These are phyloP conservation scores for Acer campestre DNA, from an alignment of 345 rosid species.

Conservation along the genomic window DNA sequence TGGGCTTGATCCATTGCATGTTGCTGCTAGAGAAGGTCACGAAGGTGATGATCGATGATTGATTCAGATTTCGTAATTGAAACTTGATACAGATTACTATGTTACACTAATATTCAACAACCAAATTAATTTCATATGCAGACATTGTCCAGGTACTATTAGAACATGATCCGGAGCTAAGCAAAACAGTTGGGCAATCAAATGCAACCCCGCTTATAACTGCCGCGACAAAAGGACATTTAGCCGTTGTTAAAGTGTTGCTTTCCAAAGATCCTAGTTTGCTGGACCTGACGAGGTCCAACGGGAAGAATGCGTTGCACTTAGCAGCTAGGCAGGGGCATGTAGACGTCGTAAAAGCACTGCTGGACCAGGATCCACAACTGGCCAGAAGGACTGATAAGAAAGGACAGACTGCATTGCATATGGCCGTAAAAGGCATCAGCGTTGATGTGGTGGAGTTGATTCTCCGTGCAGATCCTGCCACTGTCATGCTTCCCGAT, in stretches of 20 bases:
- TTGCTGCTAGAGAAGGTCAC: slow-evolving; percentile 87
- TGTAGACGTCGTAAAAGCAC: slow-evolving; percentile 67
- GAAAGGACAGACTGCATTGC: slow-evolving; percentile 94
- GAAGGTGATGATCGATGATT: slow-evolving; percentile 44
- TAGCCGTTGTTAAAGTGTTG: slow-evolving; percentile 58
- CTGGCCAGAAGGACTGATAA: slow-evolving; percentile 82
- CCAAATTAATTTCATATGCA: slow-evolving; percentile 34
- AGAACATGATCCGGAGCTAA: slow-evolving; percentile 61
- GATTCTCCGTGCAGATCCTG: slow-evolving; percentile 73
- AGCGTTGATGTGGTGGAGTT: slow-evolving; percentile 65
- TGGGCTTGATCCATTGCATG: slow-evolving; percentile 74
- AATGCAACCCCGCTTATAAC: slow-evolving; percentile 84
- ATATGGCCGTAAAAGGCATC: slow-evolving; percentile 96
- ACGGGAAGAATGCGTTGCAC: slow-evolving; percentile 91
- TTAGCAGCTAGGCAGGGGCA: slow-evolving; percentile 93
- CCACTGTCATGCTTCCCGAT: slow-evolving; percentile 84
- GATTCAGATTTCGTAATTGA: background rate
- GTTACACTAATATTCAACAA: too few relatives aligned
- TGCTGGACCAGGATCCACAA: slow-evolving; percentile 71
- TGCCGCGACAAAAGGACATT: slow-evolving; percentile 82
- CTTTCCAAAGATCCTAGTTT: slow-evolving; percentile 63
- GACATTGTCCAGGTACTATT: slow-evolving; percentile 76
- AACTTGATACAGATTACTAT: too few relatives aligned
- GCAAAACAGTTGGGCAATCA: slow-evolving; percentile 77
- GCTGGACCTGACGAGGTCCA: slow-evolving; percentile 62